A percentile compares a stretch with the other conserved stretches of the same genome.
Conservation (phyloP, 2,329 filamentous ascomycete species). For the Calonectria montana region DNA sequence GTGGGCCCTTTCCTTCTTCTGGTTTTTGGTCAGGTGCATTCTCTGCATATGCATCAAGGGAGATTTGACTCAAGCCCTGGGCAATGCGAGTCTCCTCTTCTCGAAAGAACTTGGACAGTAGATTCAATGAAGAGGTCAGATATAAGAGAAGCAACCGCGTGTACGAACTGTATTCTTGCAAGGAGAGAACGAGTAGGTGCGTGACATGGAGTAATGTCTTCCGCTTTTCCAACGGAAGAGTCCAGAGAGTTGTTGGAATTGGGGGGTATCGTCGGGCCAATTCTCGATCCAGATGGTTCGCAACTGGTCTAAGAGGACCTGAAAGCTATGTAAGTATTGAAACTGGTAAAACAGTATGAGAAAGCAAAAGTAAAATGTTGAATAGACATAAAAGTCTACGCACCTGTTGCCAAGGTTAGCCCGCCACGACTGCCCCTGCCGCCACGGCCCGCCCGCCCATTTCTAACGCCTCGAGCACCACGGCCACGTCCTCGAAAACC, state of each 20-base stretch:
- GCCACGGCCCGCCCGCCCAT: constrained; percentile 44
- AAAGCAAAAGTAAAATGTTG: not conserved
- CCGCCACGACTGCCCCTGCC: constrained; percentile 45
- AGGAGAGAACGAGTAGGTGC: constrained; percentile 77
- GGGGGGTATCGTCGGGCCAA: constrained; percentile 67
- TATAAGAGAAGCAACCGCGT: constrained; percentile 78
- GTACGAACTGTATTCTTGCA: constrained; percentile 82
- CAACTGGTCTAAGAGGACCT: constrained; percentile 55
- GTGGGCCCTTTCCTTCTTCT: constrained; percentile 72
- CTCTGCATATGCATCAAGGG: constrained; percentile 59
- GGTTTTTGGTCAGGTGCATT: constrained; percentile 48
- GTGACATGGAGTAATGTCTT: constrained; percentile 77
- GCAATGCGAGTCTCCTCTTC: constrained; percentile 82
- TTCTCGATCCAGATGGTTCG: constrained; percentile 58
- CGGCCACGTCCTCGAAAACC: constrained; percentile 51
- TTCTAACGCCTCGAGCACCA: constrained; percentile 40
- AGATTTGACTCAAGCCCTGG: constrained; percentile 77
- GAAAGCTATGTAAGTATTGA: constrained; percentile 26
- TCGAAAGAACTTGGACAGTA: constrained; percentile 72
- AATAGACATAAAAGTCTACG: constrained; percentile 18
- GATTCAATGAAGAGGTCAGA: constrained; percentile 76
- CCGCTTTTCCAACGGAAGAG: constrained; percentile 70
- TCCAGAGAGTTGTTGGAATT: constrained; percentile 69
- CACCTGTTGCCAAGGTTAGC: constrained; percentile 51
- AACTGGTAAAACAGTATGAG: not conserved